A percentile compares a stretch with the other conserved stretches of the same genome.
These are phyloP conservation scores for Arthrobotrys entomopaga DNA, from an alignment of 2,329 filamentous ascomycete species.

Conservation along the genomic window DNA sequence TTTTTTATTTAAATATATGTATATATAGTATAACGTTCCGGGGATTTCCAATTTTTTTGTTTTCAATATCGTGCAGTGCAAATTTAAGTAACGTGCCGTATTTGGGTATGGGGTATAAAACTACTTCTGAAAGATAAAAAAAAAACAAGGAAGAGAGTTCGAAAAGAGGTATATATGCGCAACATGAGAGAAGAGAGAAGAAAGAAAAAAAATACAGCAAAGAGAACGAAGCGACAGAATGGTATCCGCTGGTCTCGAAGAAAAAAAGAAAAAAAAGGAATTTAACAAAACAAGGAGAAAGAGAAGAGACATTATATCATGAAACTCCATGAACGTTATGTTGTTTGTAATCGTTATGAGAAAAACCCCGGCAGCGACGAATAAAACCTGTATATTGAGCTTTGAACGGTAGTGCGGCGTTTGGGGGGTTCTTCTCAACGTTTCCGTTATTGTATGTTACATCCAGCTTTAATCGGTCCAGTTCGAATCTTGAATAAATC, in stretches of 20 bases:
- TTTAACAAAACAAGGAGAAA: conserved; percentile 38
- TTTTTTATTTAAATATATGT: conserved; percentile 1
- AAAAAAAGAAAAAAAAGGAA: conserved; percentile 58
- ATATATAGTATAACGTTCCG: background rate
- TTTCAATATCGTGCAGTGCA: conserved; percentile 28
- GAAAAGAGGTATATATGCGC: background rate
- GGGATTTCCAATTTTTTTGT: conserved; percentile 7
- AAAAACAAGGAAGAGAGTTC: conserved; percentile 15
- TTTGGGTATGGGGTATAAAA: conserved; percentile 53
- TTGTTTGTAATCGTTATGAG: conserved; percentile 65
- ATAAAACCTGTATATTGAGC: conserved; percentile 72
- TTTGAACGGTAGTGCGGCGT: conserved; percentile 67
- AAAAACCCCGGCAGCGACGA: conserved; percentile 54
- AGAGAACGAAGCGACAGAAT: conserved; percentile 51
- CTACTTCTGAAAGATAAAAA: conserved; percentile 4
- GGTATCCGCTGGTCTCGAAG: conserved; percentile 56
- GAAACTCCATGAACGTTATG: conserved; percentile 55
- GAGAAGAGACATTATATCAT: conserved; percentile 61
- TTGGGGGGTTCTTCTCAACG: background rate
- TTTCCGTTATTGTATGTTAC: conserved; percentile 41
- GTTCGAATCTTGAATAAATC: conserved; percentile 14
- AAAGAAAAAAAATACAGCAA: conserved; percentile 37
- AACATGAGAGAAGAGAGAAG: conserved; percentile 22
- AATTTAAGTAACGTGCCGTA: conserved; percentile 3
- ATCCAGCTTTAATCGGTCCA: conserved; percentile 19